Percentiles rank a stretch among this genome's conserved stretches.
Evolutionary conservation across 768 basidiomycete genomes (phyloP).

Genomic region (Auricularia cornea): DNA sequence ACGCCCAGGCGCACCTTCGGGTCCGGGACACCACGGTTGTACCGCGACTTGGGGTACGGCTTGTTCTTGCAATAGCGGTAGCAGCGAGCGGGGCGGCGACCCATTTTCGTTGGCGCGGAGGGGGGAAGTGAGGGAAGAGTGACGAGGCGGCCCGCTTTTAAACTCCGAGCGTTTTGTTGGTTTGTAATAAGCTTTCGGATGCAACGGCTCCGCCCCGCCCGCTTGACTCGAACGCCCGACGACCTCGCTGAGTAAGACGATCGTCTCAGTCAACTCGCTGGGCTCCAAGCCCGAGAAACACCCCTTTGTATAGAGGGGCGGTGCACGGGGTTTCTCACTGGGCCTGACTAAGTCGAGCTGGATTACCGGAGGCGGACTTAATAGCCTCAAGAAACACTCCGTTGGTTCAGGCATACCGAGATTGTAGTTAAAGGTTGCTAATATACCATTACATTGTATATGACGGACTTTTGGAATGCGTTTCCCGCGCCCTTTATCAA

Average conservation of each 20-base stretch:
- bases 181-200: neutral
- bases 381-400: no score
- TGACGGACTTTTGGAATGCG: no score
- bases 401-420: no score
- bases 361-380: no score
- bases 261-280: no score
- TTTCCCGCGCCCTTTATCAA: no score
- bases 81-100: constrained; percentile 96
- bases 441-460: no score
- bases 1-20: constrained; percentile 74
- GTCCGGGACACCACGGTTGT: constrained; percentile 98
- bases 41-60: constrained; percentile 91
- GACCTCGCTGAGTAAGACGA: neutral
- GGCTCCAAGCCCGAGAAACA: no score
- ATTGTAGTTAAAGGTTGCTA: no score
- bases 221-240: neutral
- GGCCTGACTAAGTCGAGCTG: no score
- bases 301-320: no score
- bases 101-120: constrained; percentile 48
- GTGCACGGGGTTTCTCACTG: no score
- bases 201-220: neutral
- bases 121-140: neutral
- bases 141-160: neutral
- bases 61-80: constrained; percentile 99
- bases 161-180: neutral